Evolutionary conservation across 2,329 filamentous ascomycete species (phyloP), one percentile per base, ranked within the genome.

Genomic region (Arthrobotrys sinensis): DNA sequence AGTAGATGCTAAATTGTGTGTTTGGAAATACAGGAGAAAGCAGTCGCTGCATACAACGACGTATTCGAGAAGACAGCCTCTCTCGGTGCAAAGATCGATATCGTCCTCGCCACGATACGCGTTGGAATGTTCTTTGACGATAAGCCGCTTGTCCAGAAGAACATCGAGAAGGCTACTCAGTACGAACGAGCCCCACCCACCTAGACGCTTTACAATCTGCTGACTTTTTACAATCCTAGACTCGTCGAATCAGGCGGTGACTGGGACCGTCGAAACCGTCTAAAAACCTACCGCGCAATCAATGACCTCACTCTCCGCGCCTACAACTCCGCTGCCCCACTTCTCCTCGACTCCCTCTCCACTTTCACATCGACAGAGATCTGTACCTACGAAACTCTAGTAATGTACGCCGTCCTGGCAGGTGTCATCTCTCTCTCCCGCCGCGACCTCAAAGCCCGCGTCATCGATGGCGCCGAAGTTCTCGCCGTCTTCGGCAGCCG

Each of bases 311-410:
- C 95, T 24, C 90, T 96, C 81, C 94, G 96, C 82, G 94, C 94
- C 79, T 94, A 98, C 88, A 93, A 91, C 84, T 87, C 93, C 76
- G 94, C 94, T 46, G 96, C 96, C 1, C 95, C 96, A 46, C 89
- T 97, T 10, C 91, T 99, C 63, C 93, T 99, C 83, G 96, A 99
- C 87, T 97, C 93, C 83, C 88, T 99, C 81, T 97, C 95, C 32
- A 99, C 96, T 21, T 99, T 99, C 85, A 99, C 96, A 80, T 97
- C 94, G 85, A 97, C 97, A 86, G 96, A 99, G 85, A 90, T 99
- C 62, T 99, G 96, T 90, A 95, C 92, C 81, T 99, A 99, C 87
- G 97, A 94, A 76, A 92, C 90, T 79, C 90, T 99, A 24, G 96
- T 99, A 64, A 91, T 97, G 72, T 99, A 98, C 86, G 94, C 96